These are phyloP conservation scores for Glycine tomentella DNA, from an alignment of 306 rosid species.

Conservation along the genomic window DNA sequence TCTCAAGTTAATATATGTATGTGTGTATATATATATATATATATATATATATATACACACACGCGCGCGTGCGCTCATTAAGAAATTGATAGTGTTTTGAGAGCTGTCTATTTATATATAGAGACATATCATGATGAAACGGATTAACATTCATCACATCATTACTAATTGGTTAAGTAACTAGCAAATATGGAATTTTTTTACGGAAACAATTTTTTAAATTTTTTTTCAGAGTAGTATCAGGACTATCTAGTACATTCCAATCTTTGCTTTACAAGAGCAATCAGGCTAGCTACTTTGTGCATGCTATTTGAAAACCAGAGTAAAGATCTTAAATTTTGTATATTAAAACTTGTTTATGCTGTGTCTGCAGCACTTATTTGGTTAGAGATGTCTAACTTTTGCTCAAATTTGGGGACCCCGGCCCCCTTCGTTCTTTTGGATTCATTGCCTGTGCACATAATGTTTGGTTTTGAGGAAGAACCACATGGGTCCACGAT, in stretches of 20 bases:
- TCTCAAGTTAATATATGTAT: not conserved
- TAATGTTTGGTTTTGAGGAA: not conserved
- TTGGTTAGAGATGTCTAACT: not conserved
- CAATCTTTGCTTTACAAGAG: not conserved
- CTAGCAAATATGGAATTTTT: not conserved
- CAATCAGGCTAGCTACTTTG: not conserved
- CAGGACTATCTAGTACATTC: not conserved
- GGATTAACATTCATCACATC: not conserved
- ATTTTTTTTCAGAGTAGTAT: not conserved
- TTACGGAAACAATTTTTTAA: not conserved
- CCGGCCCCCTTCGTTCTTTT: not conserved
- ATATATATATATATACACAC: too few relatives aligned
- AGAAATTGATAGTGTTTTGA: too few relatives aligned
- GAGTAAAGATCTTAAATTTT: not conserved
- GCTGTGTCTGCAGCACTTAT: not conserved
- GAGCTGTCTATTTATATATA: too few relatives aligned
- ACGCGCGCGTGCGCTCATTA: too few relatives aligned
- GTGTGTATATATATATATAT: too few relatives aligned
- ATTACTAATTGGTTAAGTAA: not conserved
- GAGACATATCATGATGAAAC: too few relatives aligned
- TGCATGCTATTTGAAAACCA: slow-evolving; percentile 15
- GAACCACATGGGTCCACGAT: not conserved
- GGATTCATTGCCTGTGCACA: not conserved
- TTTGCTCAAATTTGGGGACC: not conserved
- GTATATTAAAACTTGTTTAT: not conserved